phyloP scores from a whole-genome alignment of 1,284 basidiomycete genomes.

The Ustanciosporium gigantosporum region DNA sequence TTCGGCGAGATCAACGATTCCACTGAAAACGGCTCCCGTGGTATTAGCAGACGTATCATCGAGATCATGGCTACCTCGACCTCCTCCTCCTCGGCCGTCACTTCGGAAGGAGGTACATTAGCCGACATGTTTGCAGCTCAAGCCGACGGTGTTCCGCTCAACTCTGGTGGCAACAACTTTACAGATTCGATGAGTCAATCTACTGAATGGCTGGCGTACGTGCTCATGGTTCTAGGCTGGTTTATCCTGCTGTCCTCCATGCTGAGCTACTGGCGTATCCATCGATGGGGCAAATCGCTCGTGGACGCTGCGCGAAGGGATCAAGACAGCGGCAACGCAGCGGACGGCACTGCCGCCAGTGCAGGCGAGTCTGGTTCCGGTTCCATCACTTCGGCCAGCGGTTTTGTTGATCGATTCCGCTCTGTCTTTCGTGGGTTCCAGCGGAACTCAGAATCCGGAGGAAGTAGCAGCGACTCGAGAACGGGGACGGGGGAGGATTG shows the following conservation, averaged over 20 bases:
- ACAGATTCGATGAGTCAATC: conserved; percentile 62
- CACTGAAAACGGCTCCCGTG: neutral
- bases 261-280: conserved; percentile 71
- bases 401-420: conserved; percentile 31
- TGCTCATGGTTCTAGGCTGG: conserved; percentile 90
- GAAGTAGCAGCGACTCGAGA: neutral
- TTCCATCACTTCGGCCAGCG: conserved; percentile 7
- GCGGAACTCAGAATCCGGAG: neutral
- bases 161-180: conserved; percentile 62
- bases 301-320: conserved; percentile 47
- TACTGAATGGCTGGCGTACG: conserved; percentile 82
- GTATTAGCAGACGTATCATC: too few relatives aligned
- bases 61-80: too few relatives aligned
- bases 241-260: conserved; percentile 73
- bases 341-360: neutral
- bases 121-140: conserved; percentile 57
- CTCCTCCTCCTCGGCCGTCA: too few relatives aligned
- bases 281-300: conserved; percentile 49
- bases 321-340: conserved; percentile 6
- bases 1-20: conserved; percentile 19
- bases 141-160: conserved; percentile 52
- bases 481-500: conserved; percentile 48
- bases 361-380: conserved; percentile 4
- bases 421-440: conserved; percentile 8
- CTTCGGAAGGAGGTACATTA: conserved; percentile 31